Conservation (phyloP, 805 yeast genomes). For the Suhomyces emberorum region DNA sequence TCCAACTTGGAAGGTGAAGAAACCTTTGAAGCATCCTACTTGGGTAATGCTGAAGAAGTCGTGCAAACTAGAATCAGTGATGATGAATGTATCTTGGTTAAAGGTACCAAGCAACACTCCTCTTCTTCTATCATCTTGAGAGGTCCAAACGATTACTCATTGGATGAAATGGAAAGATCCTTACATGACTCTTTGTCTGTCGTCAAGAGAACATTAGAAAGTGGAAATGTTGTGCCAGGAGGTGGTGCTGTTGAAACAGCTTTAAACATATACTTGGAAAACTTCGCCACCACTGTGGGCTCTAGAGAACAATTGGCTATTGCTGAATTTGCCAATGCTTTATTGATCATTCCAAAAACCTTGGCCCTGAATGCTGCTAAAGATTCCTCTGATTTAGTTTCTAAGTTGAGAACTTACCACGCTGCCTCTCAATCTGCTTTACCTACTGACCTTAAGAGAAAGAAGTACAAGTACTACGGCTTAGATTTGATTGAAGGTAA, state of each 20-base stretch:
- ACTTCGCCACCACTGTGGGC: constrained; percentile 96
- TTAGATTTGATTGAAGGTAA: constrained; percentile 88
- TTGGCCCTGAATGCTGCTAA: constrained; percentile 96
- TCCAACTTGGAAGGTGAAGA: constrained; percentile 96
- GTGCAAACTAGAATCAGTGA: constrained; percentile 88
- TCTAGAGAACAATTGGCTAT: constrained; percentile 97
- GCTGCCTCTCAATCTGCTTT: constrained; percentile 89
- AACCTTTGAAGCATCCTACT: constrained; percentile 75
- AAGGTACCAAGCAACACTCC: constrained; percentile 88
- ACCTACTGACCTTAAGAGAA: constrained; percentile 79
- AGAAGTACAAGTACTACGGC: constrained; percentile 86
- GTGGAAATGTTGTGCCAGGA: constrained; percentile 95
- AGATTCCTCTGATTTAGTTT: constrained; percentile 91
- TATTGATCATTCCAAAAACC: constrained; percentile 92
- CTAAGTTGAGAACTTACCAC: constrained; percentile 93
- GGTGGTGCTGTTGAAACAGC: constrained; percentile 99
- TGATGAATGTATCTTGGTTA: constrained; percentile 92
- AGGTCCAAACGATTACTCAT: constrained; percentile 91
- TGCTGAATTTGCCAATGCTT: constrained; percentile 92
- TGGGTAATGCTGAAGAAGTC: constrained; percentile 90
- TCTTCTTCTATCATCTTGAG: constrained; percentile 88
- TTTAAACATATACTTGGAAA: constrained; percentile 88
- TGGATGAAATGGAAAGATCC: constrained; percentile 98
- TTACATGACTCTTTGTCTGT: constrained; percentile 91
- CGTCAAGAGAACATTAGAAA: constrained; percentile 92